Base-by-base conservation (phyloP, 768 basidiomycete genomes). In the Naematelia encephala region DNA sequence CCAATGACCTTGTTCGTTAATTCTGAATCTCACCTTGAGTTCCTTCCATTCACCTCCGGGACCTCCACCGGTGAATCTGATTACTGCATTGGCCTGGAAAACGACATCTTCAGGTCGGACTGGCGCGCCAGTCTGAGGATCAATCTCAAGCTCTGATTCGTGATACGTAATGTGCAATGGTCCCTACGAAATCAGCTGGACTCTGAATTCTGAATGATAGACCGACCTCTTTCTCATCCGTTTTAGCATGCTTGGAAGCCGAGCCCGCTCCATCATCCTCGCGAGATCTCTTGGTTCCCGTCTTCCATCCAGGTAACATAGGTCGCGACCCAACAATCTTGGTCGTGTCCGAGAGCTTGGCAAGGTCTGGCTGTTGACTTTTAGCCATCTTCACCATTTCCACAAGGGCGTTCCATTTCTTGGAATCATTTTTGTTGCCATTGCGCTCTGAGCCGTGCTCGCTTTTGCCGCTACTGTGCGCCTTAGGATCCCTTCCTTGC, bases 401-500 rank as follows among this genome's bases (percentile, higher is more conserved):
- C 43, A 62, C 67, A 72, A 78, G 77, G 19, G 77, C 77, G 67
- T 77, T 78, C 72, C 76, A 78, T 54, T 39, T 39, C 16, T 39
- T 39, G 8, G 34, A 16, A 8, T 39, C 34, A 8, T 16, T 8
- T 39, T 59, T 30, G 10, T 29, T 22, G 22, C 43, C 28, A 13
- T 30, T n/a, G 23, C 44, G 34, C 26, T n/a, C 42, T 21, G 29
- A 45, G 19, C n/a, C n/a, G n/a, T 55, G 57, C n/a, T 5, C 25
- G 27, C 62, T 64, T 39, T 52, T 52, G 21, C 51, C 25, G 14
- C 34, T 52, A 19, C 19, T 29, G 63, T 67, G 42, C 34, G 45
- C 50, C 61, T 72, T 63, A 14, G 34, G 23, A 14, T 73, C 57
- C 56, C 74, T 82, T 10, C 90, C 91, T 78, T 96, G 92, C 79